These are phyloP conservation scores for Boletellus emodensis DNA, from an alignment of 768 basidiomycete genomes.

Conservation along the genomic window DNA sequence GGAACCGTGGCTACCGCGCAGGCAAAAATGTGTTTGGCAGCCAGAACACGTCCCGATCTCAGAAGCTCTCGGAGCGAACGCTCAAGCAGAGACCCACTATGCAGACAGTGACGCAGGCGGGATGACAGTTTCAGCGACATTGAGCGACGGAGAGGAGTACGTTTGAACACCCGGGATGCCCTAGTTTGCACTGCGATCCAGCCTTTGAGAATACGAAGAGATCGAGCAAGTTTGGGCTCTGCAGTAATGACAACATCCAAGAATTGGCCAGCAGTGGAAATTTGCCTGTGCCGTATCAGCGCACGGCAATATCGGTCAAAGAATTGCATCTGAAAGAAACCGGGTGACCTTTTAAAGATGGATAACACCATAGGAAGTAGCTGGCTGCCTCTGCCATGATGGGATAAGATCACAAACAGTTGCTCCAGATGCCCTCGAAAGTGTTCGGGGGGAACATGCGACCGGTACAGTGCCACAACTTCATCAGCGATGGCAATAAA, in stretches of 20 bases:
- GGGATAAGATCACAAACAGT: conserved; percentile 39
- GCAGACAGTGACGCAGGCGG: conserved; percentile 6
- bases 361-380: conserved; percentile 39
- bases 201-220: conserved; percentile 3
- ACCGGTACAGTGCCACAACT: conserved; percentile 36
- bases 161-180: conserved; percentile 6
- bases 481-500: conserved; percentile 34
- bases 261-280: conserved; percentile 33
- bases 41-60: conserved; percentile 35
- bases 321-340: conserved; percentile 39
- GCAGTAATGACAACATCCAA: conserved; percentile 18
- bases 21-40: conserved; percentile 43
- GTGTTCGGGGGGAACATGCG: conserved; percentile 34
- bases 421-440: conserved; percentile 43
- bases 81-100: conserved; percentile 10
- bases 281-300: conserved; percentile 41
- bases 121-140: conserved; percentile 17
- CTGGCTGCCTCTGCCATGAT: conserved; percentile 32
- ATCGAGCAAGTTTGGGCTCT: conserved; percentile 13
- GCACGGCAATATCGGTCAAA: conserved; percentile 35
- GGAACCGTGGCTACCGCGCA: conserved; percentile 29
- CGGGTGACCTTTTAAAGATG: conserved; percentile 32
- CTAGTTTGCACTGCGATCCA: conserved; percentile 8
- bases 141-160: conserved; percentile 2
- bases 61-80: conserved; percentile 21